A percentile compares a stretch with the other conserved stretches of the same genome.
Conservation (phyloP, 768 basidiomycete genomes). For the Leccinum disarticulatum region DNA sequence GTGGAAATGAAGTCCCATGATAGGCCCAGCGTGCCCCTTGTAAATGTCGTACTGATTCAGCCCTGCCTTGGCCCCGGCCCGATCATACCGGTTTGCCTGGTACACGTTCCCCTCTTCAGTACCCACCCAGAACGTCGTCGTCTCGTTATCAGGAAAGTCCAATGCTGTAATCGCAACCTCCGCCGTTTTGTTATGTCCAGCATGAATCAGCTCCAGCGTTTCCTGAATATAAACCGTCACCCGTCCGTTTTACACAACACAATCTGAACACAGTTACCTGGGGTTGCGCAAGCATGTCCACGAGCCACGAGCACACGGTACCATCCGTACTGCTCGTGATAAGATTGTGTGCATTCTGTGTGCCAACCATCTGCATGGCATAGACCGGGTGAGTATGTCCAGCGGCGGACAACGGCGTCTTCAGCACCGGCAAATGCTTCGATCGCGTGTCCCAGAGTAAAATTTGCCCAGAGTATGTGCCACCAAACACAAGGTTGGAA, state of each 20-base stretch:
- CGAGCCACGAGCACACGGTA: constrained; percentile 94
- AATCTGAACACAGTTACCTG: constrained; percentile 53
- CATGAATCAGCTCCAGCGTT: constrained; percentile 86
- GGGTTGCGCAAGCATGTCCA: constrained; percentile 98
- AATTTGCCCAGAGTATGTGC: constrained; percentile 99
- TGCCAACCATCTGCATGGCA: constrained; percentile 78
- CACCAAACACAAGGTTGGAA: constrained; percentile 94
- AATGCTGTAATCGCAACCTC: constrained; percentile 94
- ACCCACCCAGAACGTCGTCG: constrained; percentile 95
- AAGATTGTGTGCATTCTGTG: constrained; percentile 80
- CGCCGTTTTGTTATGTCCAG: constrained; percentile 93
- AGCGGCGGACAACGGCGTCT: constrained; percentile 92
- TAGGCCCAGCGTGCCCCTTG: constrained; percentile 88
- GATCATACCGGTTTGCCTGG: constrained; percentile 94
- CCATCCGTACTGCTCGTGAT: constrained; percentile 98
- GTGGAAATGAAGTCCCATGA: constrained; percentile 95
- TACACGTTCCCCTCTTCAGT: constrained; percentile 98
- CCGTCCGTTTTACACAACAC: neutral
- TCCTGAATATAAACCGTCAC: constrained; percentile 52
- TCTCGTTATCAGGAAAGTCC: constrained; percentile 95
- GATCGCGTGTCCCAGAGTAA: constrained; percentile 97
- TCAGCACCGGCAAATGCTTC: constrained; percentile 92
- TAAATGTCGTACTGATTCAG: constrained; percentile 93
- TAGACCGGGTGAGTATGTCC: constrained; percentile 99
- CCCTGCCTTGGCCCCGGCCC: constrained; percentile 95